Conservation (phyloP, 1,284 basidiomycete species). For the Cryptococcus wingfieldii region DNA sequence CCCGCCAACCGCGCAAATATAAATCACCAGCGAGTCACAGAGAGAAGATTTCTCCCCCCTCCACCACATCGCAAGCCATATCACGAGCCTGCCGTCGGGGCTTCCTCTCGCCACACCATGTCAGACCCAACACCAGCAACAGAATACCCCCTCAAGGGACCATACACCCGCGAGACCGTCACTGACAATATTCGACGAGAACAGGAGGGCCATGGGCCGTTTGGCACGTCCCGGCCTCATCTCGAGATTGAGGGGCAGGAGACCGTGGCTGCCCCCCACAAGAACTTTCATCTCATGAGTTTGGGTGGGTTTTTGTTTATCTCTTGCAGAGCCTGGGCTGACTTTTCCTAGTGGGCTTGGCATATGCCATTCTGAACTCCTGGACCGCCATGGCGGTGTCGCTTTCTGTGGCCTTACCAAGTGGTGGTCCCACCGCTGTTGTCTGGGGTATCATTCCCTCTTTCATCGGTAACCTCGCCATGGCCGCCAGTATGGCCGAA, state of each 20-base stretch:
- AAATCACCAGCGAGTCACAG: too few relatives aligned
- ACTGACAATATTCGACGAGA: conserved; percentile 23
- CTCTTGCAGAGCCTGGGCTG: neutral
- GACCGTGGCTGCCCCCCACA: conserved; percentile 8
- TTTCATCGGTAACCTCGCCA: conserved; percentile 39
- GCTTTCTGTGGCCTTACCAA: conserved; percentile 30
- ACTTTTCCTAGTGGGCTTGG: conserved; percentile 21
- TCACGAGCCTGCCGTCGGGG: too few relatives aligned
- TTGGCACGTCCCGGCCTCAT: conserved; percentile 5
- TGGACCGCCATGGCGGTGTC: conserved; percentile 32
- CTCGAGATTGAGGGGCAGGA: neutral
- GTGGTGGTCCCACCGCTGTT: conserved; percentile 44
- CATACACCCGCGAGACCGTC: conserved; percentile 18
- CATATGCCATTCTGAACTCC: conserved; percentile 32
- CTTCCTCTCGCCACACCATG: neutral
- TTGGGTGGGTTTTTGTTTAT: conserved; percentile 11
- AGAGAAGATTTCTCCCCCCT: too few relatives aligned
- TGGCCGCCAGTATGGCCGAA: conserved; percentile 44
- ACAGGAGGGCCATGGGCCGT: conserved; percentile 23
- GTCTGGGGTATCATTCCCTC: conserved; percentile 47
- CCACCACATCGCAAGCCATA: too few relatives aligned
- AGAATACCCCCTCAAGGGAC: conserved; percentile 15
- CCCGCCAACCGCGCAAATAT: too few relatives aligned
- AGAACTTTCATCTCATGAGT: conserved; percentile 21
- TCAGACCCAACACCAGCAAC: neutral